Percentiles rank a stretch among this genome's conserved stretches.
Evolutionary conservation across 2,329 filamentous ascomycete genomes (phyloP).

Genomic region (Aspergillus sp.): DNA sequence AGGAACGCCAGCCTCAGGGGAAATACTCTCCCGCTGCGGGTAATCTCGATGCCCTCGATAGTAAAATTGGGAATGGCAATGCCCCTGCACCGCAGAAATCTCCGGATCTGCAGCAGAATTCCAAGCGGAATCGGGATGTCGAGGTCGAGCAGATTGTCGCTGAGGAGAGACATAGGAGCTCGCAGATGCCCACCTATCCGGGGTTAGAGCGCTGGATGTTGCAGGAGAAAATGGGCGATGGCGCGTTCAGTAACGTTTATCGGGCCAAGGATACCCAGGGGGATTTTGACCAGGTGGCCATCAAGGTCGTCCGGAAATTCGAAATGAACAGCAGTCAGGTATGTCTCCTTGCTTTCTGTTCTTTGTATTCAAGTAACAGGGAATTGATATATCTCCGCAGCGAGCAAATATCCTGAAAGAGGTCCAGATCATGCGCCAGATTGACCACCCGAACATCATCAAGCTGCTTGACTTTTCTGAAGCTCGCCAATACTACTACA

Average conservation of each 20-base stretch:
- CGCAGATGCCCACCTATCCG: conserved; percentile 78
- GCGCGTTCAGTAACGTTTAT: conserved; percentile 98
- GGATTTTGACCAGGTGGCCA: conserved; percentile 72
- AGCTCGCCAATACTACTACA: conserved; percentile 93
- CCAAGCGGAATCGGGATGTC: conserved; percentile 44
- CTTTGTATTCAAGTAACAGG: neutral
- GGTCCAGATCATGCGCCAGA: conserved; percentile 94
- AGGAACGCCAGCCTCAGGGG: conserved; percentile 46
- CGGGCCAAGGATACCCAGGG: conserved; percentile 69
- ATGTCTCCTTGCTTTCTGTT: conserved; percentile 45
- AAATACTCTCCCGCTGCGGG: conserved; percentile 41
- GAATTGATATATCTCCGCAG: conserved; percentile 40
- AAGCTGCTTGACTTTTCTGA: conserved; percentile 91
- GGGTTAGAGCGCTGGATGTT: conserved; percentile 79
- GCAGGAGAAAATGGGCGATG: conserved; percentile 96
- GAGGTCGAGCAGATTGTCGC: conserved; percentile 80
- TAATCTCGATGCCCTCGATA: conserved; percentile 55
- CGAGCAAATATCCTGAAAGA: conserved; percentile 96
- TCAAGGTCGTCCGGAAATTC: conserved; percentile 97
- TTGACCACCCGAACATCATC: conserved; percentile 94
- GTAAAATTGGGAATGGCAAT: conserved; percentile 55
- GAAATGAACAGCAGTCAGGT: conserved; percentile 99
- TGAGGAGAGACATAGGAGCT: conserved; percentile 79
- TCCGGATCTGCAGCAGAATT: conserved; percentile 57
- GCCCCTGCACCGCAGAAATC: conserved; percentile 52